Evolutionary conservation across 176 grass and related monocot species (phyloP).

Genomic region (Calamus simplicifolius): DNA sequence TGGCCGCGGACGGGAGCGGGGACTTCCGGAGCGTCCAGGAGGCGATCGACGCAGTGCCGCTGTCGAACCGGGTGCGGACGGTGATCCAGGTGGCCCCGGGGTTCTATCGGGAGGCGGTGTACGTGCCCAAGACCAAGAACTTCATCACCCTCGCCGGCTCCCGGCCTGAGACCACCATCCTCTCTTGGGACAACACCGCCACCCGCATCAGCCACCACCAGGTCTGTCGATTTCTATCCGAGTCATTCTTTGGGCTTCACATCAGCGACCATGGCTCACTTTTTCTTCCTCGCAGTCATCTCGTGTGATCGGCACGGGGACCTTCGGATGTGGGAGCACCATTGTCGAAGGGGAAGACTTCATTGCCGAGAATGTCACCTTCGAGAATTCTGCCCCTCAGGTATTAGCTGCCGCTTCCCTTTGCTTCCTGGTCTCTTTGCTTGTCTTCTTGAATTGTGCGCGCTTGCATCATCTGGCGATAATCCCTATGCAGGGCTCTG

Average conservation of each 20-base stretch:
- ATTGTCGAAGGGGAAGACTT: constrained; percentile 92
- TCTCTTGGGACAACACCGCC: constrained; percentile 90
- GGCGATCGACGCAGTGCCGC: constrained; percentile 81
- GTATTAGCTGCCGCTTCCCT: constrained; percentile 3
- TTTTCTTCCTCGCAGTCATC: constrained; percentile 32
- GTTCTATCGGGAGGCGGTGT: constrained; percentile 69
- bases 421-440: no score
- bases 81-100: constrained; percentile 64
- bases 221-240: constrained; percentile 8
- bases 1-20: constrained; percentile 33
- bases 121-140: constrained; percentile 89
- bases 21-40: constrained; percentile 64
- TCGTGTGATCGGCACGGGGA: constrained; percentile 81
- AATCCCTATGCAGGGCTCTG: constrained; percentile 47
- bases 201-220: constrained; percentile 71
- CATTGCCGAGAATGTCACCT: constrained; percentile 92
- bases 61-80: constrained; percentile 61
- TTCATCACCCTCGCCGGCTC: constrained; percentile 67
- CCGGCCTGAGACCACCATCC: constrained; percentile 58
- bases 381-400: constrained; percentile 91
- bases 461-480: no score
- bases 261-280: no score
- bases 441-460: no score
- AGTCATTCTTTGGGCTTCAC: no score
- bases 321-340: constrained; percentile 73